Conservation (phyloP, 2,329 filamentous ascomycete genomes). For the Boeremia exigua region DNA sequence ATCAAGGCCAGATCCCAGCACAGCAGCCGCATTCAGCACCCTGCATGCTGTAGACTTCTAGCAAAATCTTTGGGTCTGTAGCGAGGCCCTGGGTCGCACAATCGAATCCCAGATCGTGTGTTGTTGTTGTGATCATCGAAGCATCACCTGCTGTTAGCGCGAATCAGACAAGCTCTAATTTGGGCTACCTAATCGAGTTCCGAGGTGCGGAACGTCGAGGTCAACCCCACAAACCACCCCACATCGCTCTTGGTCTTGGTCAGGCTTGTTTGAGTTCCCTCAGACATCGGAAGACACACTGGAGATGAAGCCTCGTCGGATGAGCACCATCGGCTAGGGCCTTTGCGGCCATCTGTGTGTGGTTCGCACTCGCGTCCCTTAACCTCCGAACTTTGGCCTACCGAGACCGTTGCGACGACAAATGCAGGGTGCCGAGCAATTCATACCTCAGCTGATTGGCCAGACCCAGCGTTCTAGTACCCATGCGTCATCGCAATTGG, state of each 20-base stretch:
- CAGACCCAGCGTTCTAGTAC: background rate
- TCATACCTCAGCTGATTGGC: conserved; percentile 7
- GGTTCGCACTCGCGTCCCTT: background rate
- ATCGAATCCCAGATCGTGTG: background rate
- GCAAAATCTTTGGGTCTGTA: background rate
- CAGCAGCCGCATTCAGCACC: background rate
- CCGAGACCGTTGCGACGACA: conserved; percentile 2
- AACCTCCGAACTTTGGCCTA: background rate
- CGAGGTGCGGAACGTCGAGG: background rate
- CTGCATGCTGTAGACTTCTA: background rate
- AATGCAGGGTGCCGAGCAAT: conserved; percentile 12
- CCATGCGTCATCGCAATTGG: conserved; percentile 21
- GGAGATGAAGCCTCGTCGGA: conserved; percentile 8
- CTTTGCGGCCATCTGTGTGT: background rate
- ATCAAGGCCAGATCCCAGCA: background rate
- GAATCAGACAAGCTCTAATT: conserved; percentile 2
- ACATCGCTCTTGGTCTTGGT: conserved; percentile 6
- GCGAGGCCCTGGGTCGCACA: background rate
- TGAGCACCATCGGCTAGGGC: conserved; percentile 22
- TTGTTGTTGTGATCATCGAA: conserved; percentile 1
- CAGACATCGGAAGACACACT: conserved; percentile 9
- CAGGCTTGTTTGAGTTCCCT: conserved; percentile 1
- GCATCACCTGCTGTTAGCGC: background rate
- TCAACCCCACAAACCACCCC: conserved; percentile 16
- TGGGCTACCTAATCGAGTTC: background rate